These are phyloP conservation scores for Letharia columbiana DNA, from an alignment of 495 filamentous ascomycete genomes.

Conservation along the genomic window DNA sequence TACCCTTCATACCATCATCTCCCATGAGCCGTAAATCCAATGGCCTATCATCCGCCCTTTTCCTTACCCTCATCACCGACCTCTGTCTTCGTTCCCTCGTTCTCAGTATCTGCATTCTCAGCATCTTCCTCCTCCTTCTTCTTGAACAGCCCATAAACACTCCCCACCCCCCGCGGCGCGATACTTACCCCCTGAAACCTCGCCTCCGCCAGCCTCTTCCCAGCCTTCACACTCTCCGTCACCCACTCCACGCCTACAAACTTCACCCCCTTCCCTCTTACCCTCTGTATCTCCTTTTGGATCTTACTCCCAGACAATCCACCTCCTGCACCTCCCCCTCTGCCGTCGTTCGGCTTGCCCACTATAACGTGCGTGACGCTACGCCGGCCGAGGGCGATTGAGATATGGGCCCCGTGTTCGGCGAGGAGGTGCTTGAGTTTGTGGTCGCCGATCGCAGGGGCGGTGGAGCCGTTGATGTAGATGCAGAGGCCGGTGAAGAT, in stretches of 20 bases:
- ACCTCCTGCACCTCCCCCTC: slow-evolving; percentile 54
- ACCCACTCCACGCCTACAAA: slow-evolving; percentile 76
- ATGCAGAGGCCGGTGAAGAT: slow-evolving; percentile 63
- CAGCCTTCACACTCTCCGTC: slow-evolving; percentile 51
- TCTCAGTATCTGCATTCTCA: not conserved
- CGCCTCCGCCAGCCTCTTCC: slow-evolving; percentile 64
- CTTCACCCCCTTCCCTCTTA: slow-evolving; percentile 61
- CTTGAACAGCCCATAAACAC: slow-evolving; percentile 48
- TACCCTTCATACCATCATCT: not conserved
- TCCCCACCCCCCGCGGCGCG: slow-evolving; percentile 51
- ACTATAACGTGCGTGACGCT: slow-evolving; percentile 83
- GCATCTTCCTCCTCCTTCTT: slow-evolving; percentile 6
- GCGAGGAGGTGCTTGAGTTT: slow-evolving; percentile 71
- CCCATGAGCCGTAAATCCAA: not conserved
- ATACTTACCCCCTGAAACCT: slow-evolving; percentile 56
- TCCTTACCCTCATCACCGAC: not conserved
- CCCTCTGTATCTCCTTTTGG: slow-evolving; percentile 64
- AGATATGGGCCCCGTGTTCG: slow-evolving; percentile 60
- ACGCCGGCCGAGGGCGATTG: slow-evolving; percentile 58
- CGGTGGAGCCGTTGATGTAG: slow-evolving; percentile 84
- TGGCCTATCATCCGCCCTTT: not conserved
- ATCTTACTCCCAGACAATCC: slow-evolving; percentile 74
- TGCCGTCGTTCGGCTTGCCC: slow-evolving; percentile 45
- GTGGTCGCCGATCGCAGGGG: slow-evolving; percentile 75
- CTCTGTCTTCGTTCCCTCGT: not conserved